Conservation (phyloP, 78 protist species). For the Isochrysis galbana region DNA sequence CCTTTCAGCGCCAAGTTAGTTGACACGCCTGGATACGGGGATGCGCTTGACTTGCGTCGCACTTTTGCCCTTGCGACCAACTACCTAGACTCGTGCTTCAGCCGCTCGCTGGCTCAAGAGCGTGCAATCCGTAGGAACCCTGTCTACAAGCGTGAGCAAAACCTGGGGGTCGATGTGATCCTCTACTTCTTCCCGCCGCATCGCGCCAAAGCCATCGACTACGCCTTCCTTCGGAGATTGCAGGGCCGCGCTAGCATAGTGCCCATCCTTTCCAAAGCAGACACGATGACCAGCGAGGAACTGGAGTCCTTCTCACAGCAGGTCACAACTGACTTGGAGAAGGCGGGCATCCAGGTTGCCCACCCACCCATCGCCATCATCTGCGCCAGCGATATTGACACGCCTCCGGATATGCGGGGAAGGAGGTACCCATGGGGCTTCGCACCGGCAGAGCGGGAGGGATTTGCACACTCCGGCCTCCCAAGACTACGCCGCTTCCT, state of each 20-base stretch:
- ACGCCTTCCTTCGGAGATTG: background rate
- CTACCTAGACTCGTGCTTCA: background rate
- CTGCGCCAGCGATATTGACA: background rate
- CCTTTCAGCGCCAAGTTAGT: background rate
- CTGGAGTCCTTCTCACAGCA: background rate
- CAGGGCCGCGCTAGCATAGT: background rate
- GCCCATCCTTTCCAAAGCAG: background rate
- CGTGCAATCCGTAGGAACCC: background rate
- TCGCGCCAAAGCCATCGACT: background rate
- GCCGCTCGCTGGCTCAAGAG: background rate
- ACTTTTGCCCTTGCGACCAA: background rate
- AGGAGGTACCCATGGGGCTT: background rate
- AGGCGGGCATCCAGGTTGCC: background rate
- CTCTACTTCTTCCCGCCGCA: background rate
- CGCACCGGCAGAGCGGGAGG: background rate
- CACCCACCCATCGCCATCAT: background rate
- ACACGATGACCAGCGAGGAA: conserved; percentile 3
- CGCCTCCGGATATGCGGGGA: background rate
- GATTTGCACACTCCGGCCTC: background rate
- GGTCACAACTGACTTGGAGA: background rate
- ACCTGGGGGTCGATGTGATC: background rate
- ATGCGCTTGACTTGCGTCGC: background rate
- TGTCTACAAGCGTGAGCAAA: background rate
- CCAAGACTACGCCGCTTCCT: background rate
- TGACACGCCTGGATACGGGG: conserved; percentile 2